Evolutionary conservation across 441 rosid species (phyloP).

Genomic region (Jatropha multifida): DNA sequence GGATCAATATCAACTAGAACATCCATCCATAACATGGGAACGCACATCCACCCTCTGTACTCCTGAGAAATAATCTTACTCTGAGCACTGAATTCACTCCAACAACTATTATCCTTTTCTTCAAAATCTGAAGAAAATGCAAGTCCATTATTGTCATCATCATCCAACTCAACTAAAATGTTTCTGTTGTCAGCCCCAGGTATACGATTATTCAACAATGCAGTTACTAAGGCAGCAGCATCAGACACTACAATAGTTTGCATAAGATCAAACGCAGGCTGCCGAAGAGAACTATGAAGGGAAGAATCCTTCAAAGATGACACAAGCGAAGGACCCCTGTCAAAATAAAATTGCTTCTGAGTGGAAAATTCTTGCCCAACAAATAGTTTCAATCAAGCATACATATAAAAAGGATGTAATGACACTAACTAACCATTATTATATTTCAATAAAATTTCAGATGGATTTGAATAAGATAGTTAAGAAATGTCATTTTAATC

Average conservation of each 20-base stretch:
- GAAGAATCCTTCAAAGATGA: conserved; percentile 87
- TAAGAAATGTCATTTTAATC: too few relatives aligned
- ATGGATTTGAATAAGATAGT: too few relatives aligned
- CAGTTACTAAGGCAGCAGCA: conserved; percentile 74
- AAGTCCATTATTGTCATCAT: conserved; percentile 39
- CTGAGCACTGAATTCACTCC: conserved; percentile 77
- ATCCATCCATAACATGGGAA: conserved; percentile 96
- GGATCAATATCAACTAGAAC: conserved; percentile 73
- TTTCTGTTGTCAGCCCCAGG: conserved; percentile 29
- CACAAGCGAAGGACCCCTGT: conserved; percentile 96
- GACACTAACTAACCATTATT: background rate
- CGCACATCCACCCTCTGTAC: conserved; percentile 82
- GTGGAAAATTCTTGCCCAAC: background rate
- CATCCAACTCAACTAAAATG: conserved; percentile 36
- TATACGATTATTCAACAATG: conserved; percentile 42
- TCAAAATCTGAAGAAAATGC: conserved; percentile 43
- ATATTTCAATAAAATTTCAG: background rate
- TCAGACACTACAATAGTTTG: conserved; percentile 87
- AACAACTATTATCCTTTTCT: conserved; percentile 53
- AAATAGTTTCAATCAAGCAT: background rate
- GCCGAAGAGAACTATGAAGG: conserved; percentile 86
- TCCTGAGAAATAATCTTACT: conserved; percentile 59
- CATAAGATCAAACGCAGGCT: conserved; percentile 95
- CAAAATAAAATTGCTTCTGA: conserved; percentile 26
- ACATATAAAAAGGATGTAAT: background rate